Evolutionary conservation across 1,284 basidiomycete genomes (phyloP).

Genomic region (Fomitopsis schrenkii): DNA sequence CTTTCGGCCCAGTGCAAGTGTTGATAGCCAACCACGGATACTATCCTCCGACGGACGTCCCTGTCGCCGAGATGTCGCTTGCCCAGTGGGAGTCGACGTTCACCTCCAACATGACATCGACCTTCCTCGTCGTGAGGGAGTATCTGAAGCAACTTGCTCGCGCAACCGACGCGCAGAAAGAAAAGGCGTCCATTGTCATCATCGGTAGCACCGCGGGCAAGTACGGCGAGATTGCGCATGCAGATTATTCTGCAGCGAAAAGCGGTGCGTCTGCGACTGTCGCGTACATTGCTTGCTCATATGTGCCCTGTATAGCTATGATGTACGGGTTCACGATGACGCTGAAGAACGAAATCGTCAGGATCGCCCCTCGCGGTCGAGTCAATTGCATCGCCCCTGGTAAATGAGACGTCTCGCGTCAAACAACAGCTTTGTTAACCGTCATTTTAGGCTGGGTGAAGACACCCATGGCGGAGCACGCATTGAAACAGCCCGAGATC

Average conservation of each 20-base stretch:
- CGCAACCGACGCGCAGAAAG: conserved; percentile 38
- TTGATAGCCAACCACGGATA: conserved; percentile 66
- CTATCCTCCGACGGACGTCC: conserved; percentile 42
- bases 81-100: conserved; percentile 64
- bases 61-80: conserved; percentile 57
- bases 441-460: conserved; percentile 52
- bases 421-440: background rate
- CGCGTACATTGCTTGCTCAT: background rate
- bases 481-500: conserved; percentile 40
- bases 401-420: background rate
- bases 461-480: conserved; percentile 54
- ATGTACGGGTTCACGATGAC: conserved; percentile 71
- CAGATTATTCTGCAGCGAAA: conserved; percentile 59
- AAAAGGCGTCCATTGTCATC: conserved; percentile 56
- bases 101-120: conserved; percentile 60
- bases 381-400: conserved; percentile 68
- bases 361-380: conserved; percentile 63
- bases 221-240: conserved; percentile 66
- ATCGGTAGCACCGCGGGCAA: conserved; percentile 73
- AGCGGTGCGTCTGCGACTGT: conserved; percentile 37
- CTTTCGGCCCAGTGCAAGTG: conserved; percentile 51
- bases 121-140: conserved; percentile 63
- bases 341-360: conserved; percentile 79
- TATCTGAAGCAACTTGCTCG: conserved; percentile 48
- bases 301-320: conserved; percentile 41